phyloP scores from a whole-genome alignment of 805 yeast species.

The Gaillardinia entomophila region DNA sequence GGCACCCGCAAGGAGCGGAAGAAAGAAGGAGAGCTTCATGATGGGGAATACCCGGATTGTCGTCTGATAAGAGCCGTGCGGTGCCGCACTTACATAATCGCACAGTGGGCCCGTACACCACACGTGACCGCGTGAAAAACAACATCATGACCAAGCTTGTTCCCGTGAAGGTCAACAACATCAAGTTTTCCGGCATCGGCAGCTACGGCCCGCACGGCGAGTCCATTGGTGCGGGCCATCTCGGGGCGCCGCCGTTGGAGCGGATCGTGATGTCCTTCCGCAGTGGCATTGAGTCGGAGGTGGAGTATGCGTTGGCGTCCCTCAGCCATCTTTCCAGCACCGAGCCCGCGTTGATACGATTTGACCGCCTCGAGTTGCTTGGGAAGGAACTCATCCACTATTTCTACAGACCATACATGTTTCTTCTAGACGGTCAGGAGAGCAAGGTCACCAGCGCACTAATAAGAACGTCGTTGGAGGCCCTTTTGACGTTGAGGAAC shows the following conservation, averaged over 20 bases:
- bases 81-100: too few relatives aligned
- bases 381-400: constrained; percentile 36
- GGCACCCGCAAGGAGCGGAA: neutral
- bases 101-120: too few relatives aligned
- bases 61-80: too few relatives aligned
- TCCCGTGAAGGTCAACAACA: constrained; percentile 7
- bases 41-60: too few relatives aligned
- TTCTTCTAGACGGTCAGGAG: constrained; percentile 12
- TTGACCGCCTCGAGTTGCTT: constrained; percentile 38
- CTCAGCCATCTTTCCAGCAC: constrained; percentile 45
- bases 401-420: constrained; percentile 29
- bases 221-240: constrained; percentile 23
- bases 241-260: constrained; percentile 58
- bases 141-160: constrained; percentile 7
- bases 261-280: constrained; percentile 68
- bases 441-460: constrained; percentile 11
- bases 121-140: too few relatives aligned
- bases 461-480: constrained; percentile 29
- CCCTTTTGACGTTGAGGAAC: constrained; percentile 71
- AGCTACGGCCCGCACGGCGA: constrained; percentile 9
- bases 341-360: constrained; percentile 43
- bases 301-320: constrained; percentile 64
- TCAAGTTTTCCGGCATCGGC: constrained; percentile 1
- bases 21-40: neutral
- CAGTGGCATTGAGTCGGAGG: constrained; percentile 59